Evolutionary conservation across 1,139 yeast species (phyloP), one percentile per base, ranked within the genome.

Genomic region (Tardiomyces depauwii): DNA sequence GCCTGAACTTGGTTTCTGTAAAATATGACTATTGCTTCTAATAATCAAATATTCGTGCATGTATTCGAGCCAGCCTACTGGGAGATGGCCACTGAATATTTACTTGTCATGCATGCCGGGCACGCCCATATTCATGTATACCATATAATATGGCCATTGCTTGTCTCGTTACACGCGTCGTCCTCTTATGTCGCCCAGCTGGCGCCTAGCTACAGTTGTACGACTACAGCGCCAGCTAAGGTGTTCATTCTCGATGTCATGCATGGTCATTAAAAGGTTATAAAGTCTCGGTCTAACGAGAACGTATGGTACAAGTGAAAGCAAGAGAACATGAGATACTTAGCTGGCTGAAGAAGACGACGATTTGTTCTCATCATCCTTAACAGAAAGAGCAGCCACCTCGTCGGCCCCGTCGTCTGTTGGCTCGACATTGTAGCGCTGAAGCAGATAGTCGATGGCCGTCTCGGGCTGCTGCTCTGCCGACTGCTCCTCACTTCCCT

Each of bases 341-440:
- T 32, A 18, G 39, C 40, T 40, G 16, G 36, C 19, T 23, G 42
- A 41, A 27, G n/a, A 44, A 41, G 36, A 32, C 32, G 30, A 42
- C 32, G n/a, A n/a, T n/a, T 18, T 42, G 42, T 32, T 42, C 43
- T 30, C 16, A 12, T 23, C 25, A 12, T 7, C 18, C 41, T 39
- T 18, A n/a, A 13, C 18, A 4, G 25, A 25, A 13, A 21, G 25
- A 16, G 21, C 18, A 11, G 67, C 72, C 33, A 52, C 57, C 25
- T 58, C 58, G 13, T 60, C 67, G 4, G 59, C 70, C 9, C 65
- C 76, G 11, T 66, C 73, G 47, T 70, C 71, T 40, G 68, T 74
- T 27, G 83, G 85, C 54, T 82, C 93, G 36, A 84, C 77, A 42
- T 84, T 82, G 57, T 71, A 87, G 57, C 78, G 80, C 63, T 76